phyloP scores from a whole-genome alignment of 441 rosid species.

The Eruca vesicaria region DNA sequence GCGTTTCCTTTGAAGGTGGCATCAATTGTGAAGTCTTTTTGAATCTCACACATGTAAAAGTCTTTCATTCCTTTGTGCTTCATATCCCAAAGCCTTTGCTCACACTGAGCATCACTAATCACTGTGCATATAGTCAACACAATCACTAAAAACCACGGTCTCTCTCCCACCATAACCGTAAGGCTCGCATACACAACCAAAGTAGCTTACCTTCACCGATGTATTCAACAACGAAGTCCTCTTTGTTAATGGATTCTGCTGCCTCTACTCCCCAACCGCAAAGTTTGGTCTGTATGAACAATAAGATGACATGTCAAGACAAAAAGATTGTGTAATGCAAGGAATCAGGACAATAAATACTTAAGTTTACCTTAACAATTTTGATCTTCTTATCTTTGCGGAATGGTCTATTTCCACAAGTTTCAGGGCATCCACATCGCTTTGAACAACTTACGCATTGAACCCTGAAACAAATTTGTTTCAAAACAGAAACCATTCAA shows the following conservation, averaged over 20 bases:
- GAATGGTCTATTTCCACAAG: constrained; percentile 91
- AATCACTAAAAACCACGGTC: not conserved
- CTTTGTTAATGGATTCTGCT: constrained; percentile 68
- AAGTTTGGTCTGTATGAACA: constrained; percentile 62
- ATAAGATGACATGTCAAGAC: constrained; percentile 12
- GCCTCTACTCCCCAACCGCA: constrained; percentile 99
- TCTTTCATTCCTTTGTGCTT: constrained; percentile 72
- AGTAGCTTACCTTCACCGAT: constrained; percentile 83
- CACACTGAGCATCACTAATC: constrained; percentile 81
- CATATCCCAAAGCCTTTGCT: constrained; percentile 98
- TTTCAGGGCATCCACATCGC: constrained; percentile 79
- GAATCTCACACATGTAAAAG: constrained; percentile 98
- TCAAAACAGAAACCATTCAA: not conserved
- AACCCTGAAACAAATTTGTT: constrained; percentile 41
- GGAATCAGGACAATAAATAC: not conserved
- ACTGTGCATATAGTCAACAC: constrained; percentile 49
- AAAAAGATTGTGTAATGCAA: not conserved
- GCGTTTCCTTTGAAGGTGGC: constrained; percentile 94
- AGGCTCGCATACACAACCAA: not conserved
- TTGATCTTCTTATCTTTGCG: constrained; percentile 85
- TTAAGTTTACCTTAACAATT: constrained; percentile 65
- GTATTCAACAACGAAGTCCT: constrained; percentile 86
- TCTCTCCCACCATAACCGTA: not conserved
- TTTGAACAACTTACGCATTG: constrained; percentile 94
- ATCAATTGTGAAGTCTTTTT: constrained; percentile 92